Evolutionary conservation across 2,329 filamentous ascomycete genomes (phyloP), one percentile per base, ranked within the genome.

Genomic region (Hypoxylon rubiginosum): DNA sequence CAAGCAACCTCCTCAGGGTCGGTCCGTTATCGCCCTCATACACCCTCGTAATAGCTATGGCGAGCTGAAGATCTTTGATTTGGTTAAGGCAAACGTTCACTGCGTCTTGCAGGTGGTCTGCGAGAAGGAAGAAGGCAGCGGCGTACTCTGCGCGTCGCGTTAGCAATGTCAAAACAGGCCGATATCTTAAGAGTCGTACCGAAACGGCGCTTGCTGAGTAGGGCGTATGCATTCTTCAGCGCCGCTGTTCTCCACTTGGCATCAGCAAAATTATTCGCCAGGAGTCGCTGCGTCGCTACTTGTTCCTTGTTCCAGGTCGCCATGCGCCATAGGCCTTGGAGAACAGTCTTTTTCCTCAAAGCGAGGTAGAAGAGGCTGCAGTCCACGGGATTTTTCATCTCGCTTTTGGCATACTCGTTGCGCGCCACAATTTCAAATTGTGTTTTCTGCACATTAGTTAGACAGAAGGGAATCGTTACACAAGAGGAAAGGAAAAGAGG

Each of bases 271-370:
- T 98, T 94, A 74, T 97, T 97, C n/a, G 91, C 86, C 21, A 99
- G 83, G 30, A 99, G 84, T 66, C 88, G 89, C 64, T 91, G 88
- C 0, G 96, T 99, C 0, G 91, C 89, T 2, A 79, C 83, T 79
- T 98, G 96, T 78, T 99, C 97, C 62, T 86, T 88, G 73, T 97
- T 91, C 90, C 96, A 96, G 43, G 84, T 89, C 5, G 96, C 94
- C 88, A 98, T 97, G 17, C 97, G 89, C 96, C 96, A 99, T 0
- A 99, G 84, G 0, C 94, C 94, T 70, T 97, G 88, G 1, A 99
- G 86, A 0, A 98, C 91, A 2, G 91, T 86, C 79, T 99, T 99
- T 82, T 97, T 98, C 70, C 86, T 88, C 11, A 99, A 85, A 0
- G 97, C 95, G 17, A 99, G 85, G 77, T 98, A 99, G 80, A 92